A percentile compares a stretch with the other conserved stretches of the same genome.
phyloP scores from a whole-genome alignment of 768 basidiomycete genomes.

The Collybia sp. region DNA sequence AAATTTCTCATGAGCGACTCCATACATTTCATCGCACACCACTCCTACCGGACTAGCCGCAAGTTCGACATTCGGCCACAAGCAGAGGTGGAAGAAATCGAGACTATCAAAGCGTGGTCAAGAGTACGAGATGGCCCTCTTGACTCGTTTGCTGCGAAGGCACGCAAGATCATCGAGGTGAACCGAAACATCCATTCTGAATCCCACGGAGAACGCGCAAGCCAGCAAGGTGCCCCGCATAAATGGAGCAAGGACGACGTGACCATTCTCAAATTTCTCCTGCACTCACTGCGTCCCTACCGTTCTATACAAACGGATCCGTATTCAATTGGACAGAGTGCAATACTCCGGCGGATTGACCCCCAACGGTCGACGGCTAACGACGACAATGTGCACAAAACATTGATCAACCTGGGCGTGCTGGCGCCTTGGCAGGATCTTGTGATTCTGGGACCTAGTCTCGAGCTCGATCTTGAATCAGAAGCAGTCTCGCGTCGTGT shows the following conservation, averaged over 20 bases:
- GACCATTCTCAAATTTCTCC: slow-evolving; percentile 54
- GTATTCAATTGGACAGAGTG: slow-evolving; percentile 44
- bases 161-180: slow-evolving; percentile 31
- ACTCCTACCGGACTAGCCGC: slow-evolving; percentile 41
- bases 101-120: slow-evolving; percentile 44
- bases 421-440: slow-evolving; percentile 80
- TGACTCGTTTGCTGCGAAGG: slow-evolving; percentile 47
- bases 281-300: slow-evolving; percentile 42
- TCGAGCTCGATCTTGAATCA: slow-evolving; percentile 30
- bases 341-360: slow-evolving; percentile 55
- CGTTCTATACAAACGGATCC: slow-evolving; percentile 59
- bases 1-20: slow-evolving; percentile 56
- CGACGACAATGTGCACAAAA: slow-evolving; percentile 32
- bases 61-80: slow-evolving; percentile 62
- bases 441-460: slow-evolving; percentile 30
- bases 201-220: slow-evolving; percentile 26
- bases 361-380: slow-evolving; percentile 25
- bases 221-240: slow-evolving; percentile 19
- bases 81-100: slow-evolving; percentile 47
- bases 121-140: slow-evolving; percentile 34
- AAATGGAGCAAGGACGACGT: slow-evolving; percentile 51
- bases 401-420: slow-evolving; percentile 70
- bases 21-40: slow-evolving; percentile 47
- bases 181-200: slow-evolving; percentile 22
- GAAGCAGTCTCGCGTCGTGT: slow-evolving; percentile 19